Percentiles rank a stretch among this genome's conserved stretches.
phyloP scores from a whole-genome alignment of 306 rosid species.

The Cucurbita ficifolia region DNA sequence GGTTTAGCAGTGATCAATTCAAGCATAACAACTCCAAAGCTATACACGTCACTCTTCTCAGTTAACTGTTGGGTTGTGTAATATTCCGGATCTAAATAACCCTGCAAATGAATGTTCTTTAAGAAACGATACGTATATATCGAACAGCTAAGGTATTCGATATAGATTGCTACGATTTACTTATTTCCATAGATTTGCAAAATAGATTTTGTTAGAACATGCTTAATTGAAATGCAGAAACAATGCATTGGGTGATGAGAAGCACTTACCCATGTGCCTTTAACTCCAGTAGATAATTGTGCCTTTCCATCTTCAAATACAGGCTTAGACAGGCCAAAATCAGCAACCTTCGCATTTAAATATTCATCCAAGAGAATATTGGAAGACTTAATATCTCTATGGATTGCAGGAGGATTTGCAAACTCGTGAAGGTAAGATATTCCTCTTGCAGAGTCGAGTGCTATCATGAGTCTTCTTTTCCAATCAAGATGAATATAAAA shows the following conservation, averaged over 20 bases:
- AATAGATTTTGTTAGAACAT: too few relatives aligned
- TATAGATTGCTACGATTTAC: not conserved
- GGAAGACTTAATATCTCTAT: constrained; percentile 69
- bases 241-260: not conserved
- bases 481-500: constrained; percentile 61
- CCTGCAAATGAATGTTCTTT: constrained; percentile 20
- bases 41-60: constrained; percentile 71
- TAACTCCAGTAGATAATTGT: constrained; percentile 61
- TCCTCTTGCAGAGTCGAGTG: constrained; percentile 69
- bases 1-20: constrained; percentile 54
- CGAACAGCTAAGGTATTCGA: not conserved
- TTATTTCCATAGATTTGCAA: too few relatives aligned
- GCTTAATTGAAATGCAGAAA: too few relatives aligned
- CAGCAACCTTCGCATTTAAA: constrained; percentile 59
- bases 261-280: constrained; percentile 51
- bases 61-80: constrained; percentile 31
- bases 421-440: constrained; percentile 27
- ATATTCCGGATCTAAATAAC: constrained; percentile 56
- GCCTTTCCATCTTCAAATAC: constrained; percentile 34
- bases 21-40: constrained; percentile 63
- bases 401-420: constrained; percentile 69
- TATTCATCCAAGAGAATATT: constrained; percentile 57
- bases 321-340: constrained; percentile 76
- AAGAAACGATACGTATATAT: not conserved
- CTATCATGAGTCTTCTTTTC: constrained; percentile 50